phyloP scores from a whole-genome alignment of 169 alveolate species.

The Eimeria praecox region DNA sequence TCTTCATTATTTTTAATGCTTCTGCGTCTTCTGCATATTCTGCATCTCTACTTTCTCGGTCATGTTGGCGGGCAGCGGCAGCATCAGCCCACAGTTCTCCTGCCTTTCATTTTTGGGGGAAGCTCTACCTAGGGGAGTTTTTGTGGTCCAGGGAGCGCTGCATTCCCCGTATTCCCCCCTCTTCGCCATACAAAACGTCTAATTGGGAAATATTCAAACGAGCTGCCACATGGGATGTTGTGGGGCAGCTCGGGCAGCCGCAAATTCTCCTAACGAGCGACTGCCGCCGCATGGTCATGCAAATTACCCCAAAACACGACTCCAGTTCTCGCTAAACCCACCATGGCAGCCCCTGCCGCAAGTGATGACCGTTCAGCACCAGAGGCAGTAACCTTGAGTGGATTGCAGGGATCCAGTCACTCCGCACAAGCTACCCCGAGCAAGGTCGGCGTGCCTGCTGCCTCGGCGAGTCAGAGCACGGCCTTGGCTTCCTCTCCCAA shows the following conservation, averaged over 20 bases:
- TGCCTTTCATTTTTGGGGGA: neutral
- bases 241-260: slow-evolving; percentile 6
- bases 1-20: neutral
- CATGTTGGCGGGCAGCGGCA: slow-evolving; percentile 6
- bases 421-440: neutral
- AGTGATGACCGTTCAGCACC: neutral
- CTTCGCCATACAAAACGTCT: neutral
- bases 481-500: neutral
- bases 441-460: neutral
- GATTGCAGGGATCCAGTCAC: neutral
- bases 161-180: neutral
- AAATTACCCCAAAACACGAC: neutral
- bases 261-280: neutral
- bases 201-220: neutral
- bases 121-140: neutral
- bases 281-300: neutral
- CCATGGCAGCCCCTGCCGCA: slow-evolving; percentile 32
- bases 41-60: neutral
- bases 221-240: neutral
- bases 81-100: neutral
- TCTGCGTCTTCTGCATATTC: neutral
- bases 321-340: neutral
- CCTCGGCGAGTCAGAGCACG: slow-evolving; percentile 1
- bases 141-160: neutral
- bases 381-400: neutral